Conservation (phyloP, 1,139 yeast genomes). For the Pichia norvegensis region DNA sequence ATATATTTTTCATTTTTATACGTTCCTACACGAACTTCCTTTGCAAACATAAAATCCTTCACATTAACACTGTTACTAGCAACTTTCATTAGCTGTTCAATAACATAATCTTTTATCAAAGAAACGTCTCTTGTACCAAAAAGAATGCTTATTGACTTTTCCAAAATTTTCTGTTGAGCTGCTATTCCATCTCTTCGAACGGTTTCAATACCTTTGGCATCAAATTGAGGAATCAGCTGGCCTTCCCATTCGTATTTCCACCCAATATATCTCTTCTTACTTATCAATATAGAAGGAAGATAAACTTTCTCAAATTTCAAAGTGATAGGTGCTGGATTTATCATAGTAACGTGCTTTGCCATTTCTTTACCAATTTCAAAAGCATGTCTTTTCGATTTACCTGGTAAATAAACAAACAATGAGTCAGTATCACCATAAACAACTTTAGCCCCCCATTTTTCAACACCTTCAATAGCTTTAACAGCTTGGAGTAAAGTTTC, state of each 20-base stretch:
- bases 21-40: constrained; percentile 77
- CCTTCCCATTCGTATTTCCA: constrained; percentile 55
- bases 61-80: constrained; percentile 53
- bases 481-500: constrained; percentile 73
- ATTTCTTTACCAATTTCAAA: constrained; percentile 66
- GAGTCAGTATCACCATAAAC: constrained; percentile 98
- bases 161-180: constrained; percentile 80
- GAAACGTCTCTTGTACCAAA: constrained; percentile 73
- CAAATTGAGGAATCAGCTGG: constrained; percentile 60
- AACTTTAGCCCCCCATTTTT: constrained; percentile 77
- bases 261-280: constrained; percentile 90
- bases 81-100: constrained; percentile 59
- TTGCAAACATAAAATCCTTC: constrained; percentile 85
- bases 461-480: constrained; percentile 51
- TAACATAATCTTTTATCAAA: constrained; percentile 54
- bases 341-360: constrained; percentile 53
- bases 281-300: constrained; percentile 71
- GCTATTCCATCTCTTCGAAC: constrained; percentile 91
- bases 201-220: constrained; percentile 95
- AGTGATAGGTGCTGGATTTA: constrained; percentile 73
- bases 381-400: constrained; percentile 68
- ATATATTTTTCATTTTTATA: constrained; percentile 64
- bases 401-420: constrained; percentile 83
- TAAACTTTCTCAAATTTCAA: constrained; percentile 90
- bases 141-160: constrained; percentile 54